Conservation (phyloP, 305 asterid genomes). For the Fraxinus baroniana region DNA sequence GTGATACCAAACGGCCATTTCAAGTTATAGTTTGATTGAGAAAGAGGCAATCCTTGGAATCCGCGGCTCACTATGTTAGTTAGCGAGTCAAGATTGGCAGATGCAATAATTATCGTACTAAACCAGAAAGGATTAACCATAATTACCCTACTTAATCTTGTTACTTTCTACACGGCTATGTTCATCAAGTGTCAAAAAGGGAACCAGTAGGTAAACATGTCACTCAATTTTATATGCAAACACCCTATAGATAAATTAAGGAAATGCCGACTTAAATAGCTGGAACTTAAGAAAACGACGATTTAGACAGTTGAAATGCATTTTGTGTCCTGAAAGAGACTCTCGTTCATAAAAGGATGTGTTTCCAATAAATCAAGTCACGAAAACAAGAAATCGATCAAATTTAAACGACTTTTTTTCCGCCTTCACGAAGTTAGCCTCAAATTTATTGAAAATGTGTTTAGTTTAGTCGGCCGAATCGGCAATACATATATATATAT, state of each 20-base stretch:
- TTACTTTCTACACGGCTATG: background rate
- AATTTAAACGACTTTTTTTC: background rate
- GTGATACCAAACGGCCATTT: background rate
- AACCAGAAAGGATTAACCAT: slow-evolving; percentile 7
- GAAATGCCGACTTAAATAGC: background rate
- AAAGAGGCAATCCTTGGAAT: background rate
- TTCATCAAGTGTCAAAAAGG: slow-evolving; percentile 32
- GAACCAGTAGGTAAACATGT: slow-evolving; percentile 28
- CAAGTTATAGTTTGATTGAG: background rate
- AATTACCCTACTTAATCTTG: background rate
- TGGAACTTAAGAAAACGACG: background rate
- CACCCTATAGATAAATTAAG: background rate
- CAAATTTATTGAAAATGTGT: background rate
- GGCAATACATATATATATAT: background rate
- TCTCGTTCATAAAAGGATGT: too few relatives aligned
- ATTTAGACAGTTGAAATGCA: too few relatives aligned
- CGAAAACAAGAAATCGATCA: background rate
- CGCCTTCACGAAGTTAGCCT: background rate
- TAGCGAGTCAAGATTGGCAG: background rate
- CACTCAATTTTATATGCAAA: slow-evolving; percentile 26
- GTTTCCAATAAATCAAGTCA: background rate
- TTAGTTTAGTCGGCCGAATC: background rate
- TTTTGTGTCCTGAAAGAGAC: too few relatives aligned
- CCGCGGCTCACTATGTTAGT: slow-evolving; percentile 3
- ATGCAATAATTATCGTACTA: background rate